Evolutionary conservation across 371 early-diverging fungal species (phyloP).

Genomic region (Haplosporangium sp.): DNA sequence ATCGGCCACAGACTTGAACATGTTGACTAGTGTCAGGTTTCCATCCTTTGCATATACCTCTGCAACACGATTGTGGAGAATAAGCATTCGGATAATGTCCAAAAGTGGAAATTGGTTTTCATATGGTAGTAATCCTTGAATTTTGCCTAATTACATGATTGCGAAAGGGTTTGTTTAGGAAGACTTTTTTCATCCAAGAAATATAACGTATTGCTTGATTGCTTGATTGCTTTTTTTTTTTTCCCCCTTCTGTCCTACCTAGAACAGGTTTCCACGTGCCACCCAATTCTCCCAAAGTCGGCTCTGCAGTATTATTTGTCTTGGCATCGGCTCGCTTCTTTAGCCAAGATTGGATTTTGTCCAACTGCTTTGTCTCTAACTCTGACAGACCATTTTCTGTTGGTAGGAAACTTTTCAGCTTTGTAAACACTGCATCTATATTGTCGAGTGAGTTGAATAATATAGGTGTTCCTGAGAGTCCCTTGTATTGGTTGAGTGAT

Average conservation of each 20-base stretch:
- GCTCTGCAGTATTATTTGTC: conserved; percentile 30
- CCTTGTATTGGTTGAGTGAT: conserved; percentile 24
- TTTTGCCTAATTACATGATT: conserved; percentile 36
- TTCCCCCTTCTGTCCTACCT: conserved; percentile 30
- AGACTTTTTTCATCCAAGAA: too few species aligned
- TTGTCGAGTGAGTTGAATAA: conserved; percentile 65
- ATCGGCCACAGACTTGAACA: conserved; percentile 51
- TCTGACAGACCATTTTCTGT: conserved; percentile 36
- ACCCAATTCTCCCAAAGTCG: conserved; percentile 43
- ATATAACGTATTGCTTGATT: too few species aligned
- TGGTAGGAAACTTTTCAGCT: conserved; percentile 59
- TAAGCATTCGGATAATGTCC: conserved; percentile 73
- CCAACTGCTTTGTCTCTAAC: conserved; percentile 31
- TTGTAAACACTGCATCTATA: conserved; percentile 69
- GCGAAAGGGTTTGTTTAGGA: too few species aligned
- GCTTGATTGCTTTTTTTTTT: too few species aligned
- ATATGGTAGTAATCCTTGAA: conserved; percentile 56
- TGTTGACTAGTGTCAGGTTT: conserved; percentile 49
- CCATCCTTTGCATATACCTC: conserved; percentile 61
- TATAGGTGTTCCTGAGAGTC: conserved; percentile 61
- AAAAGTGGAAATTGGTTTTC: conserved; percentile 73
- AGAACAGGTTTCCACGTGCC: conserved; percentile 57
- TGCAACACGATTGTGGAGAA: conserved; percentile 58
- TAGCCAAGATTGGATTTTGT: conserved; percentile 46
- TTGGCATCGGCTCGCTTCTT: conserved; percentile 45